phyloP scores from a whole-genome alignment of 805 yeast species.

The Metschnikowia drakensbergensis region DNA sequence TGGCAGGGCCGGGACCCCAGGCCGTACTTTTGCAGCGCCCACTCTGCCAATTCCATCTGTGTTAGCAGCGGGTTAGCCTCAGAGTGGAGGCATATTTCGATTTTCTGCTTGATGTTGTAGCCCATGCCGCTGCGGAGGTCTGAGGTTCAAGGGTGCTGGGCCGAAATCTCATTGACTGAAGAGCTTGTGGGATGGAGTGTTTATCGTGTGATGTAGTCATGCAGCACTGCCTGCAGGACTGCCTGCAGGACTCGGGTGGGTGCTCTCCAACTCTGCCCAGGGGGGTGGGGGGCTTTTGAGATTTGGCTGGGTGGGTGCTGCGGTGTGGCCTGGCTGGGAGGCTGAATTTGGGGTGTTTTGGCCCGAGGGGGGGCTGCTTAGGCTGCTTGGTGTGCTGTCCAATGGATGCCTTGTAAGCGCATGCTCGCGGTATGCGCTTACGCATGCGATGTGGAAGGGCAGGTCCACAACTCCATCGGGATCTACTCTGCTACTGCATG shows the following conservation, averaged over 20 bases:
- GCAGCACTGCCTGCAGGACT: background rate
- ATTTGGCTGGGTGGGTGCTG: background rate
- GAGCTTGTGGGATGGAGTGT: background rate
- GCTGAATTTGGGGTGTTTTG: background rate
- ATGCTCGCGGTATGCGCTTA: slow-evolving; percentile 1
- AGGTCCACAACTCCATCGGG: too few relatives aligned
- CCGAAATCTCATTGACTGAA: background rate
- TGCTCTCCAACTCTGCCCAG: background rate
- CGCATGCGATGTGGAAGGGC: background rate
- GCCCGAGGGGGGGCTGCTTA: background rate
- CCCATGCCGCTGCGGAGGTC: slow-evolving; percentile 37
- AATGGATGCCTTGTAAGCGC: background rate
- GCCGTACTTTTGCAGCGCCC: slow-evolving; percentile 58
- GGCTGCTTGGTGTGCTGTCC: background rate
- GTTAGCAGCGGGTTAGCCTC: slow-evolving; percentile 69
- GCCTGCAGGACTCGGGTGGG: slow-evolving; percentile 1
- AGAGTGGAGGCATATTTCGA: slow-evolving; percentile 63
- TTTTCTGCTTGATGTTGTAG: slow-evolving; percentile 57
- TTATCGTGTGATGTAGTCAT: slow-evolving; percentile 4
- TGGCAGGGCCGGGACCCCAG: slow-evolving; percentile 57
- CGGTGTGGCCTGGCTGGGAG: too few relatives aligned
- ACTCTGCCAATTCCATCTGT: slow-evolving; percentile 57
- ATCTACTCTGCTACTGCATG: too few relatives aligned
- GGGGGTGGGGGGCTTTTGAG: background rate
- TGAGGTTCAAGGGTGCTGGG: background rate